Evolutionary conservation across 169 alveolate species (phyloP).

Genomic region (Plasmodium gallinaceum): DNA sequence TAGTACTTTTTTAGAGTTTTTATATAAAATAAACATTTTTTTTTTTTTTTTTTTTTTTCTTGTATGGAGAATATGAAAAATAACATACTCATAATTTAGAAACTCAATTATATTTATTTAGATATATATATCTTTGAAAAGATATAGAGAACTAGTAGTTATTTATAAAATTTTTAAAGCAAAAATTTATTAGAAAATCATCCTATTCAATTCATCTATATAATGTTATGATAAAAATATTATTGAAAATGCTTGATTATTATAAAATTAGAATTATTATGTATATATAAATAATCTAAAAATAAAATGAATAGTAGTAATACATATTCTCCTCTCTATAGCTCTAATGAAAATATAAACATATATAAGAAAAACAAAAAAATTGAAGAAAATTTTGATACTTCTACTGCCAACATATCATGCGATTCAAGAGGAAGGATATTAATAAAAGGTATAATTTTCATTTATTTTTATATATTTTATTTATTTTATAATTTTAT

Average conservation of each 20-base stretch:
- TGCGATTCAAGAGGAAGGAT: conserved; percentile 73
- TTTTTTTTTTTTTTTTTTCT: too few species aligned
- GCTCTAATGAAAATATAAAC: conserved; percentile 70
- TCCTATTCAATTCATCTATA: too few species aligned
- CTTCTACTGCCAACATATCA: conserved; percentile 64
- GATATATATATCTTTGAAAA: background rate
- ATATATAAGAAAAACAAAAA: conserved; percentile 51
- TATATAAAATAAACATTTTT: too few species aligned
- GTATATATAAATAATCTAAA: background rate
- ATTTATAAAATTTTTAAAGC: too few species aligned
- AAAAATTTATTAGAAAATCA: too few species aligned
- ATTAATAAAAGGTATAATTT: conserved; percentile 45
- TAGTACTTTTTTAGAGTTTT: too few species aligned
- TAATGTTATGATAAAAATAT: too few species aligned
- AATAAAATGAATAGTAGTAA: conserved; percentile 45
- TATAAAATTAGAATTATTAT: too few species aligned
- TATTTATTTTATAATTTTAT: background rate
- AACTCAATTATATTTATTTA: too few species aligned
- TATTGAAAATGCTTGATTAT: too few species aligned
- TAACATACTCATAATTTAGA: too few species aligned
- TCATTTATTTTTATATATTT: background rate
- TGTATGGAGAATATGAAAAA: background rate
- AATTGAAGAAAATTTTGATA: conserved; percentile 26
- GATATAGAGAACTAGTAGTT: background rate
- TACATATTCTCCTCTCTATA: conserved; percentile 60